Conservation (phyloP, 768 basidiomycete species). For the Tulasnella sp. region DNA sequence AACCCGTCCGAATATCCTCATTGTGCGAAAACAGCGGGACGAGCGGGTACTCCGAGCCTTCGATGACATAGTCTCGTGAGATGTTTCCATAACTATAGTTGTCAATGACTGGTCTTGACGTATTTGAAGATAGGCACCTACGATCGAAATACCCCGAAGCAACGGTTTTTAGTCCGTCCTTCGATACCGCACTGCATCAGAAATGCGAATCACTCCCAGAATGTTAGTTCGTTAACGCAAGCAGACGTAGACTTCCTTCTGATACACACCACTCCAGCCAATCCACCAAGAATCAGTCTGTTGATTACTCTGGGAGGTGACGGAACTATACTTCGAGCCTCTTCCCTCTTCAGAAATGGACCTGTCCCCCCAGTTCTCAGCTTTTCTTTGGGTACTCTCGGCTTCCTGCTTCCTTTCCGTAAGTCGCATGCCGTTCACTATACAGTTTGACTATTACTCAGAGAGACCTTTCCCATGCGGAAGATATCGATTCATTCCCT, state of each 20-base stretch:
- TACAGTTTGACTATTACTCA: neutral
- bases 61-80: neutral
- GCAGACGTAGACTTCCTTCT: neutral
- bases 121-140: conserved; percentile 19
- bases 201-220: neutral
- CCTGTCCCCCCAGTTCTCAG: conserved; percentile 87
- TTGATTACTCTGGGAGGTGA: conserved; percentile 90
- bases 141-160: conserved; percentile 14
- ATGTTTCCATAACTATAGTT: neutral
- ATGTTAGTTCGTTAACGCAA: neutral
- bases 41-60: conserved; percentile 17
- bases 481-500: conserved; percentile 82
- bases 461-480: neutral
- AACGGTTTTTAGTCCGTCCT: conserved; percentile 16
- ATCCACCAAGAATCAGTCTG: conserved; percentile 60
- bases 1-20: conserved; percentile 18
- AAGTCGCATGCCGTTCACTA: conserved; percentile 26
- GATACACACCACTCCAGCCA: neutral
- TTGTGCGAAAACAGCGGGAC: conserved; percentile 28
- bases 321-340: conserved; percentile 88
- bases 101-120: neutral
- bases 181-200: neutral
- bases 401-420: conserved; percentile 92
- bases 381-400: conserved; percentile 87
- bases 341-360: conserved; percentile 79